Conservation (phyloP, 1,139 yeast species). For the Kodamaea sp. region DNA sequence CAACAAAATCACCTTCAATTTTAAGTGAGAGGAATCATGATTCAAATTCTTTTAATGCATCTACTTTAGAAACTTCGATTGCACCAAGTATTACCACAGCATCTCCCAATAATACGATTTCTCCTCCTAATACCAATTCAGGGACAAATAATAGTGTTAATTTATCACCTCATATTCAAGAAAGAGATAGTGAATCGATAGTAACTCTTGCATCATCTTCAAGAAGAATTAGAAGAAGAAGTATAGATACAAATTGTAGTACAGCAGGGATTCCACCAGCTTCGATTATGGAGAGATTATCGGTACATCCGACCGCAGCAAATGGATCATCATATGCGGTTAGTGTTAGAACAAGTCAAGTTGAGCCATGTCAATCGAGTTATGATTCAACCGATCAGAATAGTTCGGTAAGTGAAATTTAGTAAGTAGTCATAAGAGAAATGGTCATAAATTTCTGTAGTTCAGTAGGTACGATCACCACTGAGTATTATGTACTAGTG, state of each 20-base stretch:
- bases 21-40: conserved; percentile 40
- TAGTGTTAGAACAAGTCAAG: conserved; percentile 25
- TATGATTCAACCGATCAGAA: conserved; percentile 19
- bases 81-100: conserved; percentile 34
- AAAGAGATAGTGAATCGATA: conserved; percentile 51
- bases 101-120: neutral
- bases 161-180: conserved; percentile 12
- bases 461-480: no score
- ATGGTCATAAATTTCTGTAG: no score
- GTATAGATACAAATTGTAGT: conserved; percentile 57
- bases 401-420: conserved; percentile 13
- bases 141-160: conserved; percentile 3
- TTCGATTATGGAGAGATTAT: conserved; percentile 52
- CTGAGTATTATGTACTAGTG: no score
- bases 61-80: conserved; percentile 54
- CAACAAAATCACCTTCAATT: conserved; percentile 44
- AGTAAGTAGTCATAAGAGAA: neutral
- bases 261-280: conserved; percentile 66
- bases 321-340: conserved; percentile 28
- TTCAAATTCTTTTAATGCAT: conserved; percentile 37
- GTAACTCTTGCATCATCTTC: conserved; percentile 54
- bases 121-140: conserved; percentile 6
- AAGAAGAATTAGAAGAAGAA: conserved; percentile 46
- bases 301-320: conserved; percentile 32
- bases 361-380: conserved; percentile 14